Conservation (phyloP, 495 filamentous ascomycete species). For the Tuber umbilicatum region DNA sequence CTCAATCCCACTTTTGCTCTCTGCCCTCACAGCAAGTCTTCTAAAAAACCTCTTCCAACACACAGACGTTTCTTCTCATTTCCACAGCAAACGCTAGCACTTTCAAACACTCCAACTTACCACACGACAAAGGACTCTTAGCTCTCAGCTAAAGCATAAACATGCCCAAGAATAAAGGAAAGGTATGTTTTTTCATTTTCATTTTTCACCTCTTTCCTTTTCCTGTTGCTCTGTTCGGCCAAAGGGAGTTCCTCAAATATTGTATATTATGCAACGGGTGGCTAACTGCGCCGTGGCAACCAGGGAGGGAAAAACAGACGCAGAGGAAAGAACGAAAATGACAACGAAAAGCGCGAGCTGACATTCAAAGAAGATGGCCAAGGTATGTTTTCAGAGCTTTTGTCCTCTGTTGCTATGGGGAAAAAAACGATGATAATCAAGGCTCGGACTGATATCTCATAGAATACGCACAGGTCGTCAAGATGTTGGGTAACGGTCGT, state of each 20-base stretch:
- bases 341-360: conserved; percentile 98
- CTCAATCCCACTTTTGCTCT: background rate
- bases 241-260: conserved; percentile 26
- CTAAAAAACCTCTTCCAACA: background rate
- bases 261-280: background rate
- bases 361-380: conserved; percentile 99
- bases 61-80: background rate
- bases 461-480: conserved; percentile 97
- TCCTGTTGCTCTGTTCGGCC: conserved; percentile 11
- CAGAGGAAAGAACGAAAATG: conserved; percentile 99
- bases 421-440: background rate
- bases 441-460: conserved; percentile 26
- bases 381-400: conserved; percentile 47
- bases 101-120: background rate
- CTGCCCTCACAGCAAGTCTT: background rate
- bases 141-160: conserved; percentile 40
- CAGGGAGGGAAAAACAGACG: conserved; percentile 97
- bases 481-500: conserved; percentile 97
- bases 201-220: background rate
- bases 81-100: background rate
- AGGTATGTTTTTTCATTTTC: conserved; percentile 53
- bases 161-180: conserved; percentile 99
- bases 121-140: background rate
- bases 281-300: conserved; percentile 33
- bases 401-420: background rate